Evolutionary conservation across 148 eudicot genomes (phyloP).

Genomic region (Fagopyrum esculentum): DNA sequence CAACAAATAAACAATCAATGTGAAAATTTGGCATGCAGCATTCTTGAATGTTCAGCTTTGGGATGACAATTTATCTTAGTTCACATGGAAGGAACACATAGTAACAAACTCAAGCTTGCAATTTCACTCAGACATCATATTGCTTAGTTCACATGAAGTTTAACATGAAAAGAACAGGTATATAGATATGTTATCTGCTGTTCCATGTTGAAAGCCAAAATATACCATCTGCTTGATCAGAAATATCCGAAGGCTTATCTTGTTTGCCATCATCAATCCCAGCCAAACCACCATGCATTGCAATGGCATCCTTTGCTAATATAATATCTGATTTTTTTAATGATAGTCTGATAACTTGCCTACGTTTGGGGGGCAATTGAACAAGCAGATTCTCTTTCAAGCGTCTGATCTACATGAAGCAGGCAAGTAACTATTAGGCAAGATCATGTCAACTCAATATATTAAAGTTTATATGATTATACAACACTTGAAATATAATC

Average conservation of each 20-base stretch:
- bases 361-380: conserved; percentile 87
- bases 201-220: conserved; percentile 11
- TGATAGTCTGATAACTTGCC: conserved; percentile 69
- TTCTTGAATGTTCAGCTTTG: not conserved
- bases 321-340: conserved; percentile 63
- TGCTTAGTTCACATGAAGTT: not conserved
- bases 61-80: not conserved
- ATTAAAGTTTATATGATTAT: not conserved
- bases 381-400: conserved; percentile 82
- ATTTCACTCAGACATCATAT: not conserved
- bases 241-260: conserved; percentile 23
- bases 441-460: conserved; percentile 1
- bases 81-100: not conserved
- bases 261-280: conserved; percentile 22
- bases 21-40: not conserved
- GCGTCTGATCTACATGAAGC: conserved; percentile 68
- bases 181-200: not conserved
- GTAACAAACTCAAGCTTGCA: not conserved
- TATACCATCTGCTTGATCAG: conserved; percentile 44
- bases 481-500: not conserved
- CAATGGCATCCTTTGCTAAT: conserved; percentile 40
- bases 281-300: conserved; percentile 25
- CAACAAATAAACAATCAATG: not conserved
- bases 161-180: not conserved
- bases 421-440: conserved; percentile 8